Evolutionary conservation across 1,139 yeast species (phyloP).

Genomic region (Suhomyces chickasaworum): DNA sequence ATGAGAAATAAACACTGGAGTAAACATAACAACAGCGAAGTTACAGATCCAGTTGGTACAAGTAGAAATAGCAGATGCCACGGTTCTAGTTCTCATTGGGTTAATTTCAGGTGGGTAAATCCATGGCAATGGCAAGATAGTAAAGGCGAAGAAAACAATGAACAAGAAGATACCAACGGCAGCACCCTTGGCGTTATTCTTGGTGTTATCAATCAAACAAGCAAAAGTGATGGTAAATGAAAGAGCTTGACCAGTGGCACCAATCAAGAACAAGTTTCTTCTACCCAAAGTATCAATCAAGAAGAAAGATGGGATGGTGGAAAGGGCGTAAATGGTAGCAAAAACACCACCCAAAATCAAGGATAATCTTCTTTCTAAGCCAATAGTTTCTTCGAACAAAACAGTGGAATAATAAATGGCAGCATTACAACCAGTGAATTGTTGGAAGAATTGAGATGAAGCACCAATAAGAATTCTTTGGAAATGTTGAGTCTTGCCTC

Average conservation of each 20-base stretch:
- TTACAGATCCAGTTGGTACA: constrained; percentile 54
- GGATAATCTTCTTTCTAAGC: constrained; percentile 51
- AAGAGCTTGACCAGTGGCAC: constrained; percentile 50
- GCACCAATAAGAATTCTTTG: constrained; percentile 63
- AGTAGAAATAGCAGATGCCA: constrained; percentile 51
- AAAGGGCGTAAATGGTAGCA: constrained; percentile 60
- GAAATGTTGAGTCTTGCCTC: constrained; percentile 60
- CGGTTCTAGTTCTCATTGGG: constrained; percentile 62
- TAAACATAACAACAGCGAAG: constrained; percentile 55
- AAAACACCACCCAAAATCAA: constrained; percentile 66
- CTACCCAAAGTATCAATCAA: constrained; percentile 67
- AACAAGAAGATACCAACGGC: constrained; percentile 38
- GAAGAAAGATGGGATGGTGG: constrained; percentile 65
- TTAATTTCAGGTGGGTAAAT: constrained; percentile 65
- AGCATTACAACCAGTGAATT: constrained; percentile 66
- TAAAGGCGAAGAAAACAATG: constrained; percentile 31
- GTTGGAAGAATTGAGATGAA: constrained; percentile 64
- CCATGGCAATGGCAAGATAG: constrained; percentile 49
- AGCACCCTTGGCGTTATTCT: constrained; percentile 46
- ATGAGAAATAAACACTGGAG: constrained; percentile 50
- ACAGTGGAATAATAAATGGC: constrained; percentile 70
- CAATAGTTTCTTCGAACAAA: constrained; percentile 57
- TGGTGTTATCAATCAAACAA: constrained; percentile 39
- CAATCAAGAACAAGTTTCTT: constrained; percentile 57
- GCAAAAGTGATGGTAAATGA: constrained; percentile 46